phyloP scores from a whole-genome alignment of 306 rosid genomes.

The Prunus fruticosa region DNA sequence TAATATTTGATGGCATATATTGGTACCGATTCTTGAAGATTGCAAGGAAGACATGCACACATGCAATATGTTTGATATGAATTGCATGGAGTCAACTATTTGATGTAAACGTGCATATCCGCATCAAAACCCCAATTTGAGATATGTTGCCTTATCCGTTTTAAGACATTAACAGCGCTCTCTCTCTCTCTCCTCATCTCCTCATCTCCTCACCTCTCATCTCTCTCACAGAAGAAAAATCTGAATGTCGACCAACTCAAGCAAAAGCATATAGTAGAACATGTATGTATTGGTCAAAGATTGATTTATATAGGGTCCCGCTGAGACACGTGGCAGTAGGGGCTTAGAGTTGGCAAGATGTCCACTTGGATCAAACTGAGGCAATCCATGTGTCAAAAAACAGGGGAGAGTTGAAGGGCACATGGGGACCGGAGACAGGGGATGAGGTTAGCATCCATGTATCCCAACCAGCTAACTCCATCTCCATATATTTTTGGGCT shows the following conservation, averaged over 20 bases:
- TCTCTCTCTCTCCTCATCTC: no score
- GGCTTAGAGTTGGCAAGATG: slow-evolving; percentile 38
- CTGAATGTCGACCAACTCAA: slow-evolving; percentile 10
- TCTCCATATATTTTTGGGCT: slow-evolving; percentile 11
- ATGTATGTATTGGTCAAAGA: slow-evolving; percentile 20
- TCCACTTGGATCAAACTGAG: slow-evolving; percentile 30
- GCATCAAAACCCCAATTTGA: slow-evolving; percentile 15
- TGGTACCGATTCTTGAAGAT: slow-evolving; percentile 28
- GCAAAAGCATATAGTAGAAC: slow-evolving; percentile 2
- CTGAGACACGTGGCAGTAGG: slow-evolving; percentile 28
- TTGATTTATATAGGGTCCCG: background rate
- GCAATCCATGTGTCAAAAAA: slow-evolving; percentile 16
- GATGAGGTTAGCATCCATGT: background rate
- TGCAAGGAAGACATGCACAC: slow-evolving; percentile 13
- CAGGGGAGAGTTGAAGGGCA: slow-evolving; percentile 23
- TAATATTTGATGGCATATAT: background rate
- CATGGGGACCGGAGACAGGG: slow-evolving; percentile 27
- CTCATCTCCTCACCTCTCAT: background rate
- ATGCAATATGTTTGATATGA: background rate
- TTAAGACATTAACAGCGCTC: background rate
- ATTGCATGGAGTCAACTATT: slow-evolving; percentile 16
- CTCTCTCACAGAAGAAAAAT: background rate
- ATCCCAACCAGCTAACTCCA: background rate
- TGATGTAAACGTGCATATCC: background rate
- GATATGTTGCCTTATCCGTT: slow-evolving; percentile 27